Evolutionary conservation across 306 rosid species (phyloP), one percentile per base, ranked within the genome.

Genomic region (Cicer judaicum): DNA sequence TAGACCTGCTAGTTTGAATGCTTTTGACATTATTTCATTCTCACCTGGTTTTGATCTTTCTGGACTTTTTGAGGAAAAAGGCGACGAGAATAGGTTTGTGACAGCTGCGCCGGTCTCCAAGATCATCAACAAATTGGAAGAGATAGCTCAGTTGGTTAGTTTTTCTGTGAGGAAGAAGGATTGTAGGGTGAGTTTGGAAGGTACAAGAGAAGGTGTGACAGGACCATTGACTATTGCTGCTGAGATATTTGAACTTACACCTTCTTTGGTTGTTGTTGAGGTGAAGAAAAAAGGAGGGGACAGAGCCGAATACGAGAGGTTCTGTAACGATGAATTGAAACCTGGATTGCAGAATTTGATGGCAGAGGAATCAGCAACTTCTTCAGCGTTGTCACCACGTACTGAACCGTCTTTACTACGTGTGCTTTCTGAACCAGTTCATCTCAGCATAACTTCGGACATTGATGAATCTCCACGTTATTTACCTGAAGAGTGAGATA

Each of bases 201-300:
- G 97, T 34, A 81, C 92, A 0, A 82, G 92, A 53, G 98, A 91
- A 59, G 89, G 98, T 1, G 88, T 85, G 10, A 88, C 71, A 63
- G 98, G 98, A n/a, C 98, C 98, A 24, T 71, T 93, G 70, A 87
- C 96, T 1, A 85, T 93, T 65, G 96, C 97, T 7, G 98, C 90
- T 0, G 98, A 93, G 93, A 81, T 93, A 52, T 93, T 93, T 67
- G 97, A 91, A 69, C 77, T 93, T 46, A 91, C 97, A 14, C 91
- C 96, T 4, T 68, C 87, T 5, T 77, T 93, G 88, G 97, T 93
- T 52, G 88, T 93, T 73, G 88, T 93, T 54, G 98, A 93, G 76
- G 90, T 93, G 21, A 93, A 88, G 91, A 93, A 88, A 71, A 93
- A 93, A 78, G 93, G 90, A 59, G 98, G 98, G 7, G 97, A 93